These are phyloP conservation scores for Penicillium sp. DNA, from an alignment of 2,329 filamentous ascomycete genomes.

Conservation along the genomic window DNA sequence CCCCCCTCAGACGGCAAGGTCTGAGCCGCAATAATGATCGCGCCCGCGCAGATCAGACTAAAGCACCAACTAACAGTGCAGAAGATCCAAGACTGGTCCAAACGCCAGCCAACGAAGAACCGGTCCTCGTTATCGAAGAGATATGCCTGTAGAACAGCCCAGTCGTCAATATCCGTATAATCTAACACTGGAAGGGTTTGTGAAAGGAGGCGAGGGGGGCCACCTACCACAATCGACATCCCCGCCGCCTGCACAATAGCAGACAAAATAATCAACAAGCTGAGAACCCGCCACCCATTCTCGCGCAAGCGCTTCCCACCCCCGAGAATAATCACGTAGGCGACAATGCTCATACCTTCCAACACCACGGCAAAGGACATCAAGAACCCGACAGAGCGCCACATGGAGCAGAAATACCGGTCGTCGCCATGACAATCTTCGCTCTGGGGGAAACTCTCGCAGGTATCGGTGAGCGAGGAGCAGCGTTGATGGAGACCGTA, in stretches of 20 bases:
- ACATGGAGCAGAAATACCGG: slow-evolving; percentile 86
- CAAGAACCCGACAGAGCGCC: slow-evolving; percentile 85
- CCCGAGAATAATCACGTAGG: slow-evolving; percentile 75
- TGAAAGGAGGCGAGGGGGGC: background rate
- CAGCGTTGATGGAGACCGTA: slow-evolving; percentile 84
- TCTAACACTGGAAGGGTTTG: too few species aligned
- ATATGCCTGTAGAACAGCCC: slow-evolving; percentile 67
- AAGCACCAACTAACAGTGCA: slow-evolving; percentile 67
- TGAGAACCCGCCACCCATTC: slow-evolving; percentile 79
- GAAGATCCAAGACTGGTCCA: slow-evolving; percentile 80
- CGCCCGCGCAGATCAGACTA: slow-evolving; percentile 59
- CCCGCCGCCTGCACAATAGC: slow-evolving; percentile 74
- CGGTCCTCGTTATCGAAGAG: slow-evolving; percentile 82
- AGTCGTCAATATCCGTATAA: background rate
- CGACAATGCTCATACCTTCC: slow-evolving; percentile 79
- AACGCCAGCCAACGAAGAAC: slow-evolving; percentile 81
- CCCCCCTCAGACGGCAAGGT: slow-evolving; percentile 80
- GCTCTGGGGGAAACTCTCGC: slow-evolving; percentile 66
- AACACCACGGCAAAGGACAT: slow-evolving; percentile 84
- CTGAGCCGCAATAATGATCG: slow-evolving; percentile 70
- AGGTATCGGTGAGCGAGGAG: slow-evolving; percentile 66
- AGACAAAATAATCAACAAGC: slow-evolving; percentile 68
- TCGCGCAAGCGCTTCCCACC: slow-evolving; percentile 82
- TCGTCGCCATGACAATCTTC: slow-evolving; percentile 71
- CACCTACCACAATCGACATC: slow-evolving; percentile 81